phyloP scores from a whole-genome alignment of 1,284 basidiomycete species.

The Rhizoctonia solani region DNA sequence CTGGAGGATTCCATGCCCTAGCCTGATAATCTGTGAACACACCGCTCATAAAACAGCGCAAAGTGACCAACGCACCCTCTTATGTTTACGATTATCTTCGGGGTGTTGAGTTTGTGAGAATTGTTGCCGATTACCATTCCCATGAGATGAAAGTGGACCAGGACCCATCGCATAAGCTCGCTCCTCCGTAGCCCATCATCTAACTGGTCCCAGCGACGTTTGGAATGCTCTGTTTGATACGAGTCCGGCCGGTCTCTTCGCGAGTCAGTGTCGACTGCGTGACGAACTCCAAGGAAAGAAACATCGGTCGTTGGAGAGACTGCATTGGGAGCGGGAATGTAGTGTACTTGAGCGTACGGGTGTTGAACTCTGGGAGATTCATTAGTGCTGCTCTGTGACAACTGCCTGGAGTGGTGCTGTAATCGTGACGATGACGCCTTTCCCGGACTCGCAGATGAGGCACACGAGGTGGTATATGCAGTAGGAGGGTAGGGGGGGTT shows the following conservation, averaged over 20 bases:
- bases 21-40: constrained; percentile 15
- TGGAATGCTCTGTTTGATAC: background rate
- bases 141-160: background rate
- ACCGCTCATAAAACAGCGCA: background rate
- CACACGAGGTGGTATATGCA: background rate
- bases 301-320: constrained; percentile 28
- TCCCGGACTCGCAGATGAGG: background rate
- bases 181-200: constrained; percentile 16
- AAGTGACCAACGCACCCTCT: constrained; percentile 2
- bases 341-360: constrained; percentile 30
- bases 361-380: background rate
- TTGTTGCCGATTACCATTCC: background rate
- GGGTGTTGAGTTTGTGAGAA: background rate
- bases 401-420: constrained; percentile 3
- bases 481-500: constrained; percentile 11
- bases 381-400: background rate
- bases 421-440: background rate
- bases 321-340: constrained; percentile 1
- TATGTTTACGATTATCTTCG: constrained; percentile 12
- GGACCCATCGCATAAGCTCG: background rate
- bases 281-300: constrained; percentile 10
- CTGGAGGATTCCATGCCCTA: constrained; percentile 30
- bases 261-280: background rate
- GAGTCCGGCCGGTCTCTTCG: background rate
- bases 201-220: constrained; percentile 23